phyloP scores from a whole-genome alignment of 306 rosid genomes.

The Quercus cerris region DNA sequence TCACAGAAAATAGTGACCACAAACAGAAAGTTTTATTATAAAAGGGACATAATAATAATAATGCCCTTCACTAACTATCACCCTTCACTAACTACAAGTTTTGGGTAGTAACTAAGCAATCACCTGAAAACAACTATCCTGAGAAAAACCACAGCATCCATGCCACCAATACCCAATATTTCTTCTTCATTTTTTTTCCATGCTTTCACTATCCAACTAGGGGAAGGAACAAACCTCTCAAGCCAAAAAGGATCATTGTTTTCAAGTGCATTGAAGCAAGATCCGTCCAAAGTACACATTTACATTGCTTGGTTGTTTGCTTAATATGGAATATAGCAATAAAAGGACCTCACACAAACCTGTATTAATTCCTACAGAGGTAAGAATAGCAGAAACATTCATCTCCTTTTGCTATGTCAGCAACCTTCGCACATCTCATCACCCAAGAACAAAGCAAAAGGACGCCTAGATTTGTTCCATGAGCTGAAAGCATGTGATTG shows the following conservation, averaged over 20 bases:
- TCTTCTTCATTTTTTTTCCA: constrained; percentile 82
- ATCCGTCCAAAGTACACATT: constrained; percentile 77
- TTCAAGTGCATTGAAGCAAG: constrained; percentile 29
- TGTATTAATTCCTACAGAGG: constrained; percentile 84
- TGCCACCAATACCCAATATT: constrained; percentile 57
- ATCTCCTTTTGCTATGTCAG: constrained; percentile 45
- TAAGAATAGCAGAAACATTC: constrained; percentile 82
- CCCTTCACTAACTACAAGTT: not conserved
- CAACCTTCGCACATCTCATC: constrained; percentile 29
- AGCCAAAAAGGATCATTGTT: constrained; percentile 38
- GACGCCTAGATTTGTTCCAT: constrained; percentile 19
- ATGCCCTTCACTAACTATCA: not conserved
- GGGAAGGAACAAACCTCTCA: constrained; percentile 94
- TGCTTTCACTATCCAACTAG: constrained; percentile 83
- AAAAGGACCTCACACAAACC: constrained; percentile 54
- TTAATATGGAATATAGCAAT: constrained; percentile 71
- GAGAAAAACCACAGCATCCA: constrained; percentile 82
- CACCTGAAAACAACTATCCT: constrained; percentile 80
- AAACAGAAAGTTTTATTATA: not conserved
- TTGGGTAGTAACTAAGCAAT: constrained; percentile 11
- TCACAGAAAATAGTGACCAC: not conserved
- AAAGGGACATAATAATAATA: not conserved
- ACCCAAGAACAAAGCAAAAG: constrained; percentile 19
- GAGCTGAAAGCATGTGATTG: constrained; percentile 27
- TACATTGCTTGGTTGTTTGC: constrained; percentile 83